Base-by-base conservation (phyloP, 768 basidiomycete genomes). In the Cyclocybe aegerita region DNA sequence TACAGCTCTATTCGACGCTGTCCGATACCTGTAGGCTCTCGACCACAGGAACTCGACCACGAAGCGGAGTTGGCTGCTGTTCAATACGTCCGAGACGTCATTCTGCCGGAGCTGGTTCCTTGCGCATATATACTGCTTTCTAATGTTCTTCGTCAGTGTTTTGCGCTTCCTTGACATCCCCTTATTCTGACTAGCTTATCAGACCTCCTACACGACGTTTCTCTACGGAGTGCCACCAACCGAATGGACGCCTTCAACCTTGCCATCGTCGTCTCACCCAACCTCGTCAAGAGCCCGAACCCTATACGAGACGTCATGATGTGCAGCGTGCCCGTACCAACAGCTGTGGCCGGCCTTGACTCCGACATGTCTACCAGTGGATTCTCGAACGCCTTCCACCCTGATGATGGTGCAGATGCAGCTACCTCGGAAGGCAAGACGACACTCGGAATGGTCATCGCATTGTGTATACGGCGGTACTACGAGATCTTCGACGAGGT, bases 401-500 rank as follows among this genome's bases (percentile, higher is more conserved):
- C 55, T 50, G 37, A 60, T 41, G 48, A 64, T n/a, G 61, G 63
- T 40, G 57, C 71, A 2, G 58, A 57, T 29, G 53, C 55, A 23
- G 39, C 55, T 5, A 30, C 39, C 15, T 40, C 45, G 3, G 78
- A 81, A 58, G 79, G 78, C 32, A 71, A 70, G 55, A 82, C 82
- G 7, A 90, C 89, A 0, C 72, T 93, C 0, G 90, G 89, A 2
- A 72, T 75, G 53, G 71, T 93, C 37, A 73, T 92, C 65, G 84
- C 84, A 61, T 69, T 90, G 38, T 93, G 88, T 65, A 91, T 93
- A 44, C 79, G 87, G 59, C 81, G 81, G 38, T 93, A 93, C 64
- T 92, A 86, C 64, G 91, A 93, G 63, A 72, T 93, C 30, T 93
- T 93, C 58, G 90, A 92, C 62, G 91, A 93, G 57, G 67, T 86